Base-by-base conservation (phyloP, 2,329 filamentous ascomycete species). In the Bipolaris zeicola region DNA sequence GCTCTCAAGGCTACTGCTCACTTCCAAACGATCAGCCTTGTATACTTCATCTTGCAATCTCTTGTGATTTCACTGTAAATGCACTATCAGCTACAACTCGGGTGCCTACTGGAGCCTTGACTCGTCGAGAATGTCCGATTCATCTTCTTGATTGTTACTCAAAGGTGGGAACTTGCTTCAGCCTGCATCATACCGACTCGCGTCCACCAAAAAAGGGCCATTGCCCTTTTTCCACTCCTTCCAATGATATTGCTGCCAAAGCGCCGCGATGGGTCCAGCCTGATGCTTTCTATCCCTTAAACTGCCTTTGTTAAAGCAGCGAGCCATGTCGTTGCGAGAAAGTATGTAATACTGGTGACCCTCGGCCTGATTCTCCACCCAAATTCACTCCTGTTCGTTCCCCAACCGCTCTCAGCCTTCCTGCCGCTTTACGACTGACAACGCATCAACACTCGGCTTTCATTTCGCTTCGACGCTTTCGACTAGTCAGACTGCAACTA, bases 171-270 rank as follows among this genome's bases (percentile, higher is more conserved):
- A 28, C 26, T 28, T 28, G 26, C 26, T 28, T 28, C 2, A 28
- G 18, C 11, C 10, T 22, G 14, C 13, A 13, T 13, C 33, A 34
- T 34, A 13, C 33, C 4, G 33, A 20, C 38, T 34, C 8, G 2
- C 31, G 3, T 20, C 5, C 20, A 34, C 34, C 34, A 16, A 54
- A 50, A 54, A 54, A 54, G 51, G 51, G 51, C 31, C 22, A 16
- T 22, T 31, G 45, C 51, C 44, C 51, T 37, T 53, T 31, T 24
- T 16, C 1, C 8, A n/a, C 3, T 26, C 31, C 5, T 28, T 39
- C 38, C 44, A 53, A 49, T 53, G 18, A 43, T 3, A 1, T 33
- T 11, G 26, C 42, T 34, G 34, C 42, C 22, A 47, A 47, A 41
- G 14, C 38, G 38, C 38, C 20, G 24, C 6, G 2, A 6, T 24